These are phyloP conservation scores for Mycosphaerella sp. DNA, from an alignment of 2,329 filamentous ascomycete genomes.

Conservation along the genomic window DNA sequence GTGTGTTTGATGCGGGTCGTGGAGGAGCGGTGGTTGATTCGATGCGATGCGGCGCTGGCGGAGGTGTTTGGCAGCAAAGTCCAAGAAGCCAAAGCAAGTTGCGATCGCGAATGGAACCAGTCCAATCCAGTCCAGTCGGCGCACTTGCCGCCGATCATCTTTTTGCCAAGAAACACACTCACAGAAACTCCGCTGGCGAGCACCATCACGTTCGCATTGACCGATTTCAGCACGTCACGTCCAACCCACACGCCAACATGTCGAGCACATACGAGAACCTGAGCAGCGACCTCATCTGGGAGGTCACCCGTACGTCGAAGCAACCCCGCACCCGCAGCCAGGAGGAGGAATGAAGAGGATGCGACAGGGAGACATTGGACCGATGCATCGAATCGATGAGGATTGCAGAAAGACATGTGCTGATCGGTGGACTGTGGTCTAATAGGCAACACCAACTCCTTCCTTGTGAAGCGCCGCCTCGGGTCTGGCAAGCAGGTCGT, in stretches of 20 bases:
- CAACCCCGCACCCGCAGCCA: slow-evolving; percentile 1
- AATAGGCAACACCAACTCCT: slow-evolving; percentile 79
- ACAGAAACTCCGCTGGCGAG: neutral
- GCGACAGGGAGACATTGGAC: neutral
- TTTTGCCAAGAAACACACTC: slow-evolving; percentile 5
- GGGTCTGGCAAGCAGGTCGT: slow-evolving; percentile 62
- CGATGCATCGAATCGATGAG: neutral
- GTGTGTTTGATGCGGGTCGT: neutral
- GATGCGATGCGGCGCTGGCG: neutral
- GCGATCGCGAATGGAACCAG: neutral
- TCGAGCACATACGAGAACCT: slow-evolving; percentile 57
- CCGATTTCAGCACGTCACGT: neutral
- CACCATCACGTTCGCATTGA: slow-evolving; percentile 7
- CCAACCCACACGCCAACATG: slow-evolving; percentile 42
- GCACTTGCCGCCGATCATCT: neutral
- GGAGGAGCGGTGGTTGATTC: neutral
- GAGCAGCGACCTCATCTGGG: slow-evolving; percentile 89
- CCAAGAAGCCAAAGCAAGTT: neutral
- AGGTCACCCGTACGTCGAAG: slow-evolving; percentile 75
- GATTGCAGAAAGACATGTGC: slow-evolving; percentile 4
- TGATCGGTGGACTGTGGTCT: slow-evolving; percentile 2
- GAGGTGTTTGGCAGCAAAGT: neutral
- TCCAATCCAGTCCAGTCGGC: neutral
- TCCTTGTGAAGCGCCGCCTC: slow-evolving; percentile 81
- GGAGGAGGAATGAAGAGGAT: slow-evolving; percentile 5